Percentiles rank a stretch among this genome's conserved stretches.
Conservation (phyloP, 2,329 filamentous ascomycete genomes). For the Fusarium sp. region DNA sequence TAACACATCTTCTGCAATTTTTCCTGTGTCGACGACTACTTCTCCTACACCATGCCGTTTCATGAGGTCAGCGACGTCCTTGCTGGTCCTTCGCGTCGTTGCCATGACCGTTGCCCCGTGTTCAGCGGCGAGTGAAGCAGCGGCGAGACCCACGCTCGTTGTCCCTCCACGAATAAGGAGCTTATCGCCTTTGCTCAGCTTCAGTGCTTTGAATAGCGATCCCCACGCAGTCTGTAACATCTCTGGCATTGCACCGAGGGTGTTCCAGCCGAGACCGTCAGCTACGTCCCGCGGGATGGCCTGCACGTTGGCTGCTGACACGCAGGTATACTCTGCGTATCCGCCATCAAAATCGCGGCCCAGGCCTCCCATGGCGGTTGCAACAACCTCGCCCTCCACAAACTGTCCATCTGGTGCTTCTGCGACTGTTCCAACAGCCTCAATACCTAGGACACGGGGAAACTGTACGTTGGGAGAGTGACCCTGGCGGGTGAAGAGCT, state of each 20-base stretch:
- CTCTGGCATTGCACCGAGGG: background rate
- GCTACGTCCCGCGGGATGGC: background rate
- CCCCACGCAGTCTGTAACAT: background rate
- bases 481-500: constrained; percentile 8
- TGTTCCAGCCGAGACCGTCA: background rate
- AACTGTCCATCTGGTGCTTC: background rate
- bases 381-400: background rate
- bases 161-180: background rate
- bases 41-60: background rate
- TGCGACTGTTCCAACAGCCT: background rate
- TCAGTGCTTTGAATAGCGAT: background rate
- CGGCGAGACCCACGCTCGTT: background rate
- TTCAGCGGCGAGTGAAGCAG: background rate
- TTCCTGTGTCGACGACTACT: background rate
- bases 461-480: background rate
- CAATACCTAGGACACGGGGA: background rate
- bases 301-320: background rate
- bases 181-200: background rate
- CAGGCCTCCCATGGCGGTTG: background rate
- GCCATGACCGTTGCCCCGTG: background rate
- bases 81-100: background rate
- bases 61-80: background rate
- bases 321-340: background rate
- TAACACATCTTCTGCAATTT: background rate
- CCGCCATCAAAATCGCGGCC: background rate